Evolutionary conservation across 257 asterid species (phyloP).

Genomic region (Gynochthodes officinalis): DNA sequence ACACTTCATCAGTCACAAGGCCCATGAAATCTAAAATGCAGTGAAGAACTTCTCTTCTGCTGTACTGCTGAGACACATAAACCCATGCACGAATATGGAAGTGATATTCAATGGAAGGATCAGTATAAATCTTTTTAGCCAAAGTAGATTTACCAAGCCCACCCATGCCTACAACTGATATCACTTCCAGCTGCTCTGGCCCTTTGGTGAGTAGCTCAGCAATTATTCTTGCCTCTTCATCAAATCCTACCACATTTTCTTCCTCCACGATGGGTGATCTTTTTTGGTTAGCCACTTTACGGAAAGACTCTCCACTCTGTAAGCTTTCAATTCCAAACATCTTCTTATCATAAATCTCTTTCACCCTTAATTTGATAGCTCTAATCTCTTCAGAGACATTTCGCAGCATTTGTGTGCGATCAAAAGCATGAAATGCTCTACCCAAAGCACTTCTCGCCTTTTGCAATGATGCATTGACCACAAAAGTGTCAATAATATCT

Average conservation of each 20-base stretch:
- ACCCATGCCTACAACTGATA: constrained; percentile 15
- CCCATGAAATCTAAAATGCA: constrained; percentile 29
- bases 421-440: constrained; percentile 20
- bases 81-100: constrained; percentile 13
- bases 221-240: constrained; percentile 11
- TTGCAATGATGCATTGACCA: constrained; percentile 33
- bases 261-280: constrained; percentile 9
- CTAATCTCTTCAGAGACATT: constrained; percentile 34
- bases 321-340: constrained; percentile 45
- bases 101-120: constrained; percentile 5
- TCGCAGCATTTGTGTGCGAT: constrained; percentile 29
- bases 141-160: constrained; percentile 11
- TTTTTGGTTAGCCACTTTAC: constrained; percentile 1
- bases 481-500: constrained; percentile 39
- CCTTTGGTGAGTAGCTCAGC: not conserved
- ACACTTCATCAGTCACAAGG: constrained; percentile 10
- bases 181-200: not conserved
- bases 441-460: constrained; percentile 29
- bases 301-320: constrained; percentile 6
- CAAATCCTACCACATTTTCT: constrained; percentile 17
- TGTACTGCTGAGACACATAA: constrained; percentile 29
- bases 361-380: constrained; percentile 29
- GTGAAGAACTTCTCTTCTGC: constrained; percentile 31
- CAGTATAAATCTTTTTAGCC: constrained; percentile 6
- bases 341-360: constrained; percentile 40